Conservation (phyloP, 352 stramenopile species). For the Globisporangium takayamanum region DNA sequence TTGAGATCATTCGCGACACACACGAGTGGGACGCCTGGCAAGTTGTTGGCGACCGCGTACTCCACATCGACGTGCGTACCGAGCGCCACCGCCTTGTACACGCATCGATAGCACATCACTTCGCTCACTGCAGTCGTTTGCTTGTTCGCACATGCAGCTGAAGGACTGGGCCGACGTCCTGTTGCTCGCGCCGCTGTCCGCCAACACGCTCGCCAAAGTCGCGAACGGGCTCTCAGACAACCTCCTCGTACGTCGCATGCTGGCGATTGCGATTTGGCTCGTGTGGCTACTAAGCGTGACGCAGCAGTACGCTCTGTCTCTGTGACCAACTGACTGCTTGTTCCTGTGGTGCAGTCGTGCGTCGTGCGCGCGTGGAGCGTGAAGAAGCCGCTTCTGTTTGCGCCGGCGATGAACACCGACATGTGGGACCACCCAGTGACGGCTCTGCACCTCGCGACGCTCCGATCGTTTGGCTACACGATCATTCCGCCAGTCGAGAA, state of each 20-base stretch:
- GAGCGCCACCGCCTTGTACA: not conserved
- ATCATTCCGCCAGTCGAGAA: slow-evolving; percentile 90
- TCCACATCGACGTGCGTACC: slow-evolving; percentile 79
- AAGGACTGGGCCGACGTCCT: slow-evolving; percentile 94
- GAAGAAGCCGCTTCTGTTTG: slow-evolving; percentile 90
- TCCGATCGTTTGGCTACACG: slow-evolving; percentile 58
- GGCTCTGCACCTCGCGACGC: slow-evolving; percentile 50
- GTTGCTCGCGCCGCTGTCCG: slow-evolving; percentile 84
- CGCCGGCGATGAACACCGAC: slow-evolving; percentile 96
- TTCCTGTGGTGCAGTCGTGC: slow-evolving; percentile 59
- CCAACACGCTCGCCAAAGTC: slow-evolving; percentile 89
- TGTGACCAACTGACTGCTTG: not conserved
- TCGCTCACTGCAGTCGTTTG: not conserved
- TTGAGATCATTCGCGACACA: slow-evolving; percentile 57
- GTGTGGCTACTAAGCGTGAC: not conserved
- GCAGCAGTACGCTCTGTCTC: not conserved
- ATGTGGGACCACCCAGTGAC: slow-evolving; percentile 97
- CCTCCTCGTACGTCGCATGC: slow-evolving; percentile 63
- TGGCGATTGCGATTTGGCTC: not conserved
- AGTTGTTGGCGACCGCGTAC: slow-evolving; percentile 69
- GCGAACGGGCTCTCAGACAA: slow-evolving; percentile 94
- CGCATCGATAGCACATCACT: not conserved
- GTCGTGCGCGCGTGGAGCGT: slow-evolving; percentile 91
- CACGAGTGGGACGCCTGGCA: slow-evolving; percentile 84
- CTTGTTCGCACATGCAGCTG: slow-evolving; percentile 35